These are phyloP conservation scores for Castanea crenata DNA, from an alignment of 306 rosid species.

Conservation along the genomic window DNA sequence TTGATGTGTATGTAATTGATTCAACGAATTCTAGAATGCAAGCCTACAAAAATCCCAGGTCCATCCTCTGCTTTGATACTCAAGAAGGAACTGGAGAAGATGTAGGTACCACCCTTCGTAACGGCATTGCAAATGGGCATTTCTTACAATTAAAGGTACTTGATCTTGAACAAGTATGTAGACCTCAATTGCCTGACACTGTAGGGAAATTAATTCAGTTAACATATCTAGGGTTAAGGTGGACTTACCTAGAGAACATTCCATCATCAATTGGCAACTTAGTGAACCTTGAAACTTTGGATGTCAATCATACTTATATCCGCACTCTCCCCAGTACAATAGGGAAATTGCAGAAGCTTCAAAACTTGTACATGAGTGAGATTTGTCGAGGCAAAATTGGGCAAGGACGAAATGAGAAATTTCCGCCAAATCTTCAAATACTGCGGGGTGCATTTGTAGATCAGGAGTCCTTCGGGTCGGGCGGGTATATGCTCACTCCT, in stretches of 20 bases:
- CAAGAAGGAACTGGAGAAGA: no score
- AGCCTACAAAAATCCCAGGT: no score
- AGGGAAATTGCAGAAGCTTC: slow-evolving; percentile 34
- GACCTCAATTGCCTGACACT: slow-evolving; percentile 30
- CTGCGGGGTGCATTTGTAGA: slow-evolving; percentile 40
- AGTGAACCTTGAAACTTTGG: slow-evolving; percentile 35
- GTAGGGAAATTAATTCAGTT: slow-evolving; percentile 26
- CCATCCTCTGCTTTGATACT: no score
- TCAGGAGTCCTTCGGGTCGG: background rate
- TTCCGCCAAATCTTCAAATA: slow-evolving; percentile 26
- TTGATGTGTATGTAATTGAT: background rate
- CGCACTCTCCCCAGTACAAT: slow-evolving; percentile 28
- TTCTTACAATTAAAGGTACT: slow-evolving; percentile 23
- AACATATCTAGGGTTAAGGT: slow-evolving; percentile 43
- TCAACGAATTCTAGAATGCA: no score
- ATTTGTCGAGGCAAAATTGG: slow-evolving; percentile 14
- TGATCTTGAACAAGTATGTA: slow-evolving; percentile 45
- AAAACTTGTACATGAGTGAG: slow-evolving; percentile 34
- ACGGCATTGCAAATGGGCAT: slow-evolving; percentile 7
- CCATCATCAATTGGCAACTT: slow-evolving; percentile 32
- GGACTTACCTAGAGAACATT: slow-evolving; percentile 33
- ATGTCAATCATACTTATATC: slow-evolving; percentile 38
- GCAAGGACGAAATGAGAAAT: background rate
- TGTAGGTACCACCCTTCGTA: slow-evolving; percentile 1
- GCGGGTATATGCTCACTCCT: no score